Base-by-base conservation (phyloP, 257 asterid species). In the Cinchona pubescens region DNA sequence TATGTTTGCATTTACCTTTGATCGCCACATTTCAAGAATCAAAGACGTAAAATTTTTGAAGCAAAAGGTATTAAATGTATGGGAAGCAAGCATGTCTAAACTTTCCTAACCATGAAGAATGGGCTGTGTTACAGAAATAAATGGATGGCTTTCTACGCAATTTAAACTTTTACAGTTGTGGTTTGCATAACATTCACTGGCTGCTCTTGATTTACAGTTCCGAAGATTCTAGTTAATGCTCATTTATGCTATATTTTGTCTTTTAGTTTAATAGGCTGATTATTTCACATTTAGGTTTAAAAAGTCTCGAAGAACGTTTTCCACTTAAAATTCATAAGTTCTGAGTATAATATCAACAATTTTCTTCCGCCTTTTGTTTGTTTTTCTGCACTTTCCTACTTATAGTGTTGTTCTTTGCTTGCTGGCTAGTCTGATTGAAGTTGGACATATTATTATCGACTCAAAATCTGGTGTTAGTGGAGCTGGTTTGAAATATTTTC, bases 381-480 rank as follows among this genome's bases (percentile, higher is more conserved):
- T 48, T 75, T 30, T 37, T 64, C 29, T 60, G 37, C 38, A 27
- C 32, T 53, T 49, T 9, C 51, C 34, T 32, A 32, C 38, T 60
- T 61, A 21, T 27, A 16, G 55, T 56, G 13, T 74, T 70, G 64
- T 12, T 73, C 74, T 79, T 51, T 76, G 77, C 34, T 83, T 84
- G 79, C 92, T 91, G 99, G 96, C 94, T 75, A 86, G 87, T 75
- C 94, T 92, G 82, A 86, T 95, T 75, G 90, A 85, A 85, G 81
- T 83, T n/a, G 76, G 77, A 82, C 90, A 91, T 83, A 95, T 95
- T 69, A 95, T 92, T 59, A 89, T 95, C 14, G 99, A 95, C 84
- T 65, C 99, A 19, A 92, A 95, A 88, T 95, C 99, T 68, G 98
- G 98, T 75, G 99, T 91, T 58, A 92, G 98, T 76, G 99, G 99